These are phyloP conservation scores for Globisporangium canariense DNA, from an alignment of 352 stramenopile genomes.

Conservation along the genomic window DNA sequence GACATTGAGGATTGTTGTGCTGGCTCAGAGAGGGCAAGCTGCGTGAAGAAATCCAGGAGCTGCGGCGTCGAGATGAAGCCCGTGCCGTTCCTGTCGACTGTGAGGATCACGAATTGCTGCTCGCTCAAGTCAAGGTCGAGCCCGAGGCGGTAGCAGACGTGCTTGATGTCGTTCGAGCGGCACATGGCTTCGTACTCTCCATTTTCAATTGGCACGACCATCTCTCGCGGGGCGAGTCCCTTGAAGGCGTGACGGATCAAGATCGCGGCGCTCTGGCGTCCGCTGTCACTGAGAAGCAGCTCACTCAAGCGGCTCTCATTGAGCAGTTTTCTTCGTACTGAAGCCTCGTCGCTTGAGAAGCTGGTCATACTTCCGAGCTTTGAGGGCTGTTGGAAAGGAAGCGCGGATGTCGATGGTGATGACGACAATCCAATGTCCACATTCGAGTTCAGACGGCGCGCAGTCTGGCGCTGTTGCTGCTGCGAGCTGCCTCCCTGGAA, in stretches of 20 bases:
- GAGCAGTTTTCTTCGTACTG: slow-evolving; percentile 56
- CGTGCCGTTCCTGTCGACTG: slow-evolving; percentile 41
- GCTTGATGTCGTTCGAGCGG: slow-evolving; percentile 56
- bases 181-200: slow-evolving; percentile 70
- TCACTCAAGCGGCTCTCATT: slow-evolving; percentile 52
- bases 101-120: slow-evolving; percentile 47
- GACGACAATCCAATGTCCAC: slow-evolving; percentile 14
- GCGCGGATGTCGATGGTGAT: neutral
- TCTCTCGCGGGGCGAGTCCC: slow-evolving; percentile 51
- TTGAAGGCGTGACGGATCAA: slow-evolving; percentile 77
- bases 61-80: slow-evolving; percentile 65
- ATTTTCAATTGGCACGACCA: slow-evolving; percentile 66
- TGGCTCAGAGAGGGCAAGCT: slow-evolving; percentile 25
- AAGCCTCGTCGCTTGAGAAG: slow-evolving; percentile 30
- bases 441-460: slow-evolving; percentile 34
- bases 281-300: slow-evolving; percentile 45
- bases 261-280: slow-evolving; percentile 57
- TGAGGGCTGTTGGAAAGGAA: slow-evolving; percentile 25
- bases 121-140: slow-evolving; percentile 66
- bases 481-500: slow-evolving; percentile 17
- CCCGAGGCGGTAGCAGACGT: slow-evolving; percentile 68
- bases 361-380: neutral
- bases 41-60: slow-evolving; percentile 56
- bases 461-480: slow-evolving; percentile 36
- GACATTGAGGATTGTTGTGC: neutral